These are phyloP conservation scores for Ganoderma lucidum DNA, from an alignment of 1,284 basidiomycete genomes.

Conservation along the genomic window DNA sequence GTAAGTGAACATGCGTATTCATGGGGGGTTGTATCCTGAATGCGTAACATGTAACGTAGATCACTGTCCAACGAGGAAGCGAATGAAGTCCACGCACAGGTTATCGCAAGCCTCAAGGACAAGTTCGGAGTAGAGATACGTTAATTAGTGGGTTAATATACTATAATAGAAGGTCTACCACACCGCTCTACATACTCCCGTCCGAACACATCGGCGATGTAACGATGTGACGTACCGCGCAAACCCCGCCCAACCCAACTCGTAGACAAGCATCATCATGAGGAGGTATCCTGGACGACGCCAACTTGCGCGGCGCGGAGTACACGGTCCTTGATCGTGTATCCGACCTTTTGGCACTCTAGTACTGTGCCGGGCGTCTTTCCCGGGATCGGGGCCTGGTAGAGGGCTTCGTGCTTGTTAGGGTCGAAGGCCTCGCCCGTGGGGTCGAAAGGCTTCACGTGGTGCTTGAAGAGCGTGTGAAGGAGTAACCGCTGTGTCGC, in stretches of 20 bases:
- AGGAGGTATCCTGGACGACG: conserved; percentile 81
- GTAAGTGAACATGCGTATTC: conserved; percentile 45
- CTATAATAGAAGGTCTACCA: conserved; percentile 38
- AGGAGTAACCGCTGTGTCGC: conserved; percentile 92
- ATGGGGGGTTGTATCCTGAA: conserved; percentile 10
- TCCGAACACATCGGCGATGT: conserved; percentile 11
- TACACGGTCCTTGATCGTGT: conserved; percentile 92
- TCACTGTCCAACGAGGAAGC: conserved; percentile 93
- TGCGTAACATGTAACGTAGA: conserved; percentile 48
- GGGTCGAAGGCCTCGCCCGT: conserved; percentile 95
- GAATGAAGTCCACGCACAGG: conserved; percentile 76
- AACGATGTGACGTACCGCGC: conserved; percentile 10
- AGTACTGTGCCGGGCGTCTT: conserved; percentile 92
- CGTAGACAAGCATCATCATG: conserved; percentile 34
- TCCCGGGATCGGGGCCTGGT: conserved; percentile 90
- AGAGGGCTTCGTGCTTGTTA: conserved; percentile 94
- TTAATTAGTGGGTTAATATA: conserved; percentile 44
- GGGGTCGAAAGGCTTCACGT: conserved; percentile 92
- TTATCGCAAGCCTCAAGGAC: conserved; percentile 60
- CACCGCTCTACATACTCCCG: conserved; percentile 23
- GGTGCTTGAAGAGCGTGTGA: conserved; percentile 91
- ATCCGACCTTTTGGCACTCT: conserved; percentile 92
- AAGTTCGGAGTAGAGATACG: conserved; percentile 85
- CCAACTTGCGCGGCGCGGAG: conserved; percentile 97
- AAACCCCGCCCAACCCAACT: conserved; percentile 10